Conservation (phyloP, 1,284 basidiomycete species). For the Melampsora larici-populina region DNA sequence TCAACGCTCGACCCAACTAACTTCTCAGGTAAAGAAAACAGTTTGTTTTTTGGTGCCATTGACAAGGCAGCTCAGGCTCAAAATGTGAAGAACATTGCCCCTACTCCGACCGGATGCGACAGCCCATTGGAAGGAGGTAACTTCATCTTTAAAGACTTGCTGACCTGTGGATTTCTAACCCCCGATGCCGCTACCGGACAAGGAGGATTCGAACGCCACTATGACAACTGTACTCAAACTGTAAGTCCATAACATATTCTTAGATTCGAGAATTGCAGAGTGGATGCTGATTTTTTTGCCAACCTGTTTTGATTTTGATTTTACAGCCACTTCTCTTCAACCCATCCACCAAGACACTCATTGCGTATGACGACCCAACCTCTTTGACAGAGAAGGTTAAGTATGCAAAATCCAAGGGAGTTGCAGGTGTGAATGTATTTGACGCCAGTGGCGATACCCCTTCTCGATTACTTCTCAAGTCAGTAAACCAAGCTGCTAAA, state of each 20-base stretch:
- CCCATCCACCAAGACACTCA: conserved; percentile 26
- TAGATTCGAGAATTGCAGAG: not conserved
- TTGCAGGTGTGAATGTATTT: conserved; percentile 43
- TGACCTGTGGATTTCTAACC: conserved; percentile 19
- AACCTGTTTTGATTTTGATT: not conserved
- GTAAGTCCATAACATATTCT: not conserved
- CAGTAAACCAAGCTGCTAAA: conserved; percentile 13
- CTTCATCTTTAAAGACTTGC: conserved; percentile 33
- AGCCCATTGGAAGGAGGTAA: conserved; percentile 18
- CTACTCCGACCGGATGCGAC: not conserved
- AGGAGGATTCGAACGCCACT: conserved; percentile 31
- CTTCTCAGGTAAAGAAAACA: conserved; percentile 35
- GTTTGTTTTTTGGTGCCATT: conserved; percentile 28
- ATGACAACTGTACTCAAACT: conserved; percentile 38
- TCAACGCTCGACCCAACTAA: conserved; percentile 15
- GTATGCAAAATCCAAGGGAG: conserved; percentile 7
- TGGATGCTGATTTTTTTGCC: not conserved
- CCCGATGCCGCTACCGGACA: conserved; percentile 24
- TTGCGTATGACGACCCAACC: conserved; percentile 34
- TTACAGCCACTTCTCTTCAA: conserved; percentile 40
- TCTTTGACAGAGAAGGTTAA: conserved; percentile 29
- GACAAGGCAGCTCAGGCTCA: conserved; percentile 27
- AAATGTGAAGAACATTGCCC: not conserved
- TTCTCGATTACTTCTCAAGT: conserved; percentile 20
- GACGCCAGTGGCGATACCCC: conserved; percentile 39